Base-by-base conservation (phyloP, 148 eudicot genomes). In the Pouteria glomerata region DNA sequence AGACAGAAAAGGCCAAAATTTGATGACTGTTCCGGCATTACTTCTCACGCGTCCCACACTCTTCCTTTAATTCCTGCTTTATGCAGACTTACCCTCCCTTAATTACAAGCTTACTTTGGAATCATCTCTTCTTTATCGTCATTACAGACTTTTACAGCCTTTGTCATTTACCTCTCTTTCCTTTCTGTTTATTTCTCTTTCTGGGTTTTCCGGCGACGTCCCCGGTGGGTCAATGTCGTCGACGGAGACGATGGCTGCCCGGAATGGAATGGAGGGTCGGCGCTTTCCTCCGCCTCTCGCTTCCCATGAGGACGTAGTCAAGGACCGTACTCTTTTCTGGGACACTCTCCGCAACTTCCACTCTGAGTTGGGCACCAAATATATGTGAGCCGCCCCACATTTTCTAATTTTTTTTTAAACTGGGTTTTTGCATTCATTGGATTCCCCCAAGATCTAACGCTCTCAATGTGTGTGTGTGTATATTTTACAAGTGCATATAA, bases 301-400 rank as follows among this genome's bases (percentile, higher is more conserved):
- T 31, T 63, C 79, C 12, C 95, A 89, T 73, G 88, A 83, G 30
- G 83, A 80, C 66, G 85, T 87, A 35, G 86, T 83, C 16, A 75
- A 58, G 21, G 77, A 82, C 63, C 79, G 82, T 23, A 51, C 61
- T 5, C 75, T 89, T n/a, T 89, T 89, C 79, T 73, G 80, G 77
- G 80, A 87, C 37, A 78, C 89, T 1, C 88, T 89, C 75, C 70
- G 72, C 55, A 77, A 69, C 56, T 79, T 89, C 71, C 91, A 85
- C 63, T 64, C 68, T 51, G 34, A 64, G 8, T 6, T 87, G 66
- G 82, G 87, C 73, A 79, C 86, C 78, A 87, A 85, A 60, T 79
- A 73, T 16, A 74, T 75, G 94, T 87, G 76, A 37, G 85, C 30
- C 63, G 16, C 24, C 58, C 53, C 0, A n/a, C n/a, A n/a, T n/a